Conservation (phyloP, 176 grass and related monocot species). For the Bonia amplexicaulis region DNA sequence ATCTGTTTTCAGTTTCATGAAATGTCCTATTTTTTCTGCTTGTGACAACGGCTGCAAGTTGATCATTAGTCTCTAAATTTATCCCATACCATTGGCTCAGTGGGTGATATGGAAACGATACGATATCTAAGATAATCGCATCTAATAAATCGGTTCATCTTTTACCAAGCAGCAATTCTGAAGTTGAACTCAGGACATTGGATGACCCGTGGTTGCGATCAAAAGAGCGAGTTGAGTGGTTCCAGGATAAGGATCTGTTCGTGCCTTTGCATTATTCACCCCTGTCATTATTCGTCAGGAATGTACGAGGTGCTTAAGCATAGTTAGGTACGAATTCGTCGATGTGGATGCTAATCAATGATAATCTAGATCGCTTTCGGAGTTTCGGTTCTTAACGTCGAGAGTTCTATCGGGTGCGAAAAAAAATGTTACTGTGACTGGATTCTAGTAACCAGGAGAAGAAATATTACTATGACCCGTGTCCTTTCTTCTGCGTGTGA, state of each 20-base stretch:
- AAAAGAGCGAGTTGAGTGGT: conserved; percentile 28
- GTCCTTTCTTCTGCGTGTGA: no score
- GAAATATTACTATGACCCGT: no score
- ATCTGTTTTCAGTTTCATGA: background rate
- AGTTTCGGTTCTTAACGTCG: background rate
- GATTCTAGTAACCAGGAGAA: background rate
- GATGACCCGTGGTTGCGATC: conserved; percentile 5
- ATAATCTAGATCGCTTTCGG: background rate
- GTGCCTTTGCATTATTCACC: conserved; percentile 35
- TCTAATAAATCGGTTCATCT: conserved; percentile 15
- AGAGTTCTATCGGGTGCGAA: background rate
- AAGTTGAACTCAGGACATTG: background rate
- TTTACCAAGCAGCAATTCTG: conserved; percentile 19
- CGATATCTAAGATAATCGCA: conserved; percentile 23
- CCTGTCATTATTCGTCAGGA: conserved; percentile 28
- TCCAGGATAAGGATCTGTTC: conserved; percentile 28
- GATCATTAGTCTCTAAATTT: conserved; percentile 10
- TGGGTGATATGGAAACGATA: conserved; percentile 13
- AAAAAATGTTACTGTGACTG: background rate
- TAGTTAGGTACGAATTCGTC: background rate
- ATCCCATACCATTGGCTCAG: background rate
- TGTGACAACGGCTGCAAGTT: conserved; percentile 10
- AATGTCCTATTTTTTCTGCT: conserved; percentile 10
- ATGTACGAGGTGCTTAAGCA: conserved; percentile 21
- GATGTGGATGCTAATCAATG: background rate